Evolutionary conservation across 1,284 basidiomycete species (phyloP).

Genomic region (Bjerkandera adusta): DNA sequence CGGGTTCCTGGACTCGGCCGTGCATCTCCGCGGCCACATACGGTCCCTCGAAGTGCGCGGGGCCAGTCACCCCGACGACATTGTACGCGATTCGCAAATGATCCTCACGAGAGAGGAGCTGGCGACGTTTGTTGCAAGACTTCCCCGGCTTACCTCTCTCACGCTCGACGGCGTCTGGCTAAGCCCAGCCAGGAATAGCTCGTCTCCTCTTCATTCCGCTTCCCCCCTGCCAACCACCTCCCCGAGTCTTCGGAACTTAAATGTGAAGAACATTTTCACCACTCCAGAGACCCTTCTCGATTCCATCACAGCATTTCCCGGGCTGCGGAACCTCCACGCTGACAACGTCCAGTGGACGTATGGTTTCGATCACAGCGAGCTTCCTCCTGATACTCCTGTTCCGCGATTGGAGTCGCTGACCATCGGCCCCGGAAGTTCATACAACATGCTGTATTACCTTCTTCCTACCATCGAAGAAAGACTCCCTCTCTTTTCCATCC

Average conservation of each 20-base stretch:
- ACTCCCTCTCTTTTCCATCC: slow-evolving; percentile 1
- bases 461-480: slow-evolving; percentile 2
- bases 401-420: background rate
- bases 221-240: background rate
- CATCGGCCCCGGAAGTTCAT: slow-evolving; percentile 7
- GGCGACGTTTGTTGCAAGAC: background rate
- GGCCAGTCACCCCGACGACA: background rate
- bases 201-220: background rate
- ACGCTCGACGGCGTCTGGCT: slow-evolving; percentile 7
- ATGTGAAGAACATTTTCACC: slow-evolving; percentile 8
- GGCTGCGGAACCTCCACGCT: background rate
- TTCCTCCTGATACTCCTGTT: too few species aligned
- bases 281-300: slow-evolving; percentile 7
- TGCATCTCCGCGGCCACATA: slow-evolving; percentile 14
- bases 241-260: background rate
- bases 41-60: slow-evolving; percentile 17
- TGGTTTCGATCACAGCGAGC: slow-evolving; percentile 1
- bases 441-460: slow-evolving; percentile 11
- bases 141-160: background rate
- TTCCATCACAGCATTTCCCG: slow-evolving; percentile 7
- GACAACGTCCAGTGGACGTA: slow-evolving; percentile 9
- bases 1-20: slow-evolving; percentile 6
- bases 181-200: too few species aligned
- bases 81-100: slow-evolving; percentile 6
- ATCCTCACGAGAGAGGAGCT: slow-evolving; percentile 4